phyloP scores from a whole-genome alignment of 177 flowering plant genomes.

The Tripterygium wilfordii region DNA sequence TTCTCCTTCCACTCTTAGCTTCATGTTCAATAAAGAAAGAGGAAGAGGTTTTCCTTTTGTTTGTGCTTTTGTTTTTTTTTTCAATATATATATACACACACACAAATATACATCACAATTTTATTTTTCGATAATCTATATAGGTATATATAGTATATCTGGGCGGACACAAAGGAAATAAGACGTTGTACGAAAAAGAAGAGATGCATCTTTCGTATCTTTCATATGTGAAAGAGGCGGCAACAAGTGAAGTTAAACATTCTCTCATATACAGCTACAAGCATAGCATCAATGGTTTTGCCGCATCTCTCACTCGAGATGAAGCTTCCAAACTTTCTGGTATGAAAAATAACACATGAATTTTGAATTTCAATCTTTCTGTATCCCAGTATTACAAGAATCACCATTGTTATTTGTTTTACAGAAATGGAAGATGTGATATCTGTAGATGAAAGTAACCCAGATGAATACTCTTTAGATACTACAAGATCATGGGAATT shows the following conservation, averaged over 20 bases:
- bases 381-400: too few relatives aligned
- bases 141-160: slow-evolving; percentile 75
- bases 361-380: too few relatives aligned
- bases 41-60: slow-evolving; percentile 14
- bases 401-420: background rate
- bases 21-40: slow-evolving; percentile 15
- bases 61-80: background rate
- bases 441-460: slow-evolving; percentile 42
- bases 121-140: background rate
- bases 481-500: slow-evolving; percentile 97
- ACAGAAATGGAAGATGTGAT: slow-evolving; percentile 73
- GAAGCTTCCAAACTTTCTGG: slow-evolving; percentile 70
- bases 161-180: slow-evolving; percentile 52
- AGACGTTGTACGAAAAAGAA: slow-evolving; percentile 23
- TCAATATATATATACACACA: background rate
- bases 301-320: slow-evolving; percentile 63
- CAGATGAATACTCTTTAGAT: slow-evolving; percentile 38
- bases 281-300: slow-evolving; percentile 87
- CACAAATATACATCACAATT: background rate
- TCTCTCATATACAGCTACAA: slow-evolving; percentile 88
- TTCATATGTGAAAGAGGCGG: slow-evolving; percentile 44
- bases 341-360: too few relatives aligned
- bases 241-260: slow-evolving; percentile 50
- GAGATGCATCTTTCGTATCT: slow-evolving; percentile 39
- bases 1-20: slow-evolving; percentile 23